Percentiles rank a stretch among this genome's conserved stretches.
Evolutionary conservation across 345 rosid species (phyloP).

Genomic region (Diplotaxis tenuifolia): DNA sequence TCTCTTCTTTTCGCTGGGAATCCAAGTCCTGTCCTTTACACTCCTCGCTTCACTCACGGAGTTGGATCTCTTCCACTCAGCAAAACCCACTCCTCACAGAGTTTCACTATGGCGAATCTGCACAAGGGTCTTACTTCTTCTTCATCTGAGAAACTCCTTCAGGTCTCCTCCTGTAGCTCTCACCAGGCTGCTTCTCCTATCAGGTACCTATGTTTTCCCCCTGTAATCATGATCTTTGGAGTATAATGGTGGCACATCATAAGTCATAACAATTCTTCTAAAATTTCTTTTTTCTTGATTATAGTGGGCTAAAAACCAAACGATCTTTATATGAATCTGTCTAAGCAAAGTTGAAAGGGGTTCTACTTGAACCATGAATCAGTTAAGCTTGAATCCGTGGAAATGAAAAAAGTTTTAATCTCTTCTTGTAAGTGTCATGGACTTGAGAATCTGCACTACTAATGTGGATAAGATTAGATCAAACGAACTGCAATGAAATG

Average conservation of each 20-base stretch:
- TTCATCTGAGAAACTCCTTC: conserved; percentile 13
- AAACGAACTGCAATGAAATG: neutral
- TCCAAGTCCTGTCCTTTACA: conserved; percentile 15
- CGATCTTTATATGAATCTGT: neutral
- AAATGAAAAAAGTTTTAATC: neutral
- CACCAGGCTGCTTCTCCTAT: conserved; percentile 23
- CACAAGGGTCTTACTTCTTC: conserved; percentile 1
- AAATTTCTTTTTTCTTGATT: neutral
- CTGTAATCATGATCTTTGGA: neutral
- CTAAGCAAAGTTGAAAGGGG: too few species aligned
- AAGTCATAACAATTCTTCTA: neutral
- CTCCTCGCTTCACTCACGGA: conserved; percentile 11
- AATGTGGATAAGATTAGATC: neutral
- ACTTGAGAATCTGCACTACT: neutral
- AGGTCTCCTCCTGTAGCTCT: conserved; percentile 36
- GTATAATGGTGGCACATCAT: neutral
- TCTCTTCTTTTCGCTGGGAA: conserved; percentile 20
- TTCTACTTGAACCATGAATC: too few species aligned
- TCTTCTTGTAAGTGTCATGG: neutral
- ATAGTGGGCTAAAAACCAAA: neutral
- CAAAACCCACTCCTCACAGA: neutral
- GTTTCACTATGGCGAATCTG: conserved; percentile 31
- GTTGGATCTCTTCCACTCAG: conserved; percentile 11
- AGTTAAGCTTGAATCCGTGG: neutral
- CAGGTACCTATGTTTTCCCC: conserved; percentile 9